phyloP scores from a whole-genome alignment of 192 early-diverging fungal species.

The Chytriomyces sp. region DNA sequence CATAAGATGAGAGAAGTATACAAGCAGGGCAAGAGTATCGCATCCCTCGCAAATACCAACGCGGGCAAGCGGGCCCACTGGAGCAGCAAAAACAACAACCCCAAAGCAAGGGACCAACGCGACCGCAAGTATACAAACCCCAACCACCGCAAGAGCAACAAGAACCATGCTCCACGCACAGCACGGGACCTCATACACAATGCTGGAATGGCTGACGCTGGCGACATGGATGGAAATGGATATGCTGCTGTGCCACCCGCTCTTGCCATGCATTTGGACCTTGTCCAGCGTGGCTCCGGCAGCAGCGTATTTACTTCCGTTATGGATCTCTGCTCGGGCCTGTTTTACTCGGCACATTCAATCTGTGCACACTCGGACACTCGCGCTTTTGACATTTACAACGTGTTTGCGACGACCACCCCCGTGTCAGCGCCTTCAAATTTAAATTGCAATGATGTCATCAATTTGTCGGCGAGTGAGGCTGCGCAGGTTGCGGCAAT shows the following conservation, averaged over 20 bases:
- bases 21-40: conserved; percentile 17
- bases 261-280: neutral
- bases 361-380: neutral
- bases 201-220: neutral
- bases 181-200: neutral
- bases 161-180: neutral
- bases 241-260: neutral
- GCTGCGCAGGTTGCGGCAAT: neutral
- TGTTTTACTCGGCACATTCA: neutral
- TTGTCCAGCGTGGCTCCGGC: neutral
- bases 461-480: neutral
- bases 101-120: neutral
- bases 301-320: conserved; percentile 1
- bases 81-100: neutral
- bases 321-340: neutral
- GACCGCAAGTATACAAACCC: neutral
- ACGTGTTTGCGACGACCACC: neutral
- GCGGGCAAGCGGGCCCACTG: neutral
- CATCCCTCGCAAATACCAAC: neutral
- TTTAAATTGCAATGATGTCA: neutral
- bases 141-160: neutral
- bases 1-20: conserved; percentile 11
- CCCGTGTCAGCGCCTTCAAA: neutral
- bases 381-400: neutral
- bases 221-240: neutral